Percentiles rank a stretch among this genome's conserved stretches.
Conservation (phyloP, 2,329 filamentous ascomycete species). For the Claviceps purpurea region DNA sequence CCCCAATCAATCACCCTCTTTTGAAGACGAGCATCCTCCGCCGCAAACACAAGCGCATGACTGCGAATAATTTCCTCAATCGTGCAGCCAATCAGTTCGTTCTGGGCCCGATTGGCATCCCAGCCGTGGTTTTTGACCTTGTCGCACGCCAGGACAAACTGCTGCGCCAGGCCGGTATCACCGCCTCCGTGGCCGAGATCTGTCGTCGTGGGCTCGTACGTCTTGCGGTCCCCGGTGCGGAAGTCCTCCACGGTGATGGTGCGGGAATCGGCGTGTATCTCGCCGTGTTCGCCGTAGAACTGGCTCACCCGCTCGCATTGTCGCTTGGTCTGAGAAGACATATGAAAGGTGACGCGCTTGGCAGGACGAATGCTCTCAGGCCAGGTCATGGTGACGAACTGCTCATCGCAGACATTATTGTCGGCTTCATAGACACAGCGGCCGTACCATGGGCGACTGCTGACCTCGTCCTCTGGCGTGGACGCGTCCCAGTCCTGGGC, state of each 20-base stretch:
- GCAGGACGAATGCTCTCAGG: constrained; percentile 53
- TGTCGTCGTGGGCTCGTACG: constrained; percentile 19
- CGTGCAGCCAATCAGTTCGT: constrained; percentile 63
- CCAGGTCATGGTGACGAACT: constrained; percentile 80
- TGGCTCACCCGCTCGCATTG: constrained; percentile 76
- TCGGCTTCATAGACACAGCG: constrained; percentile 90
- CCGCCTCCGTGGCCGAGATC: constrained; percentile 28
- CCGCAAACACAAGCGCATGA: constrained; percentile 87
- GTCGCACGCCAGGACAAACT: constrained; percentile 74
- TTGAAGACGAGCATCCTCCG: constrained; percentile 66
- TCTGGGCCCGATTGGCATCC: constrained; percentile 58
- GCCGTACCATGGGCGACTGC: constrained; percentile 63
- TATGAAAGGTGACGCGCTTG: constrained; percentile 84
- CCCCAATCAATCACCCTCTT: constrained; percentile 62
- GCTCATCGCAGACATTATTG: constrained; percentile 90
- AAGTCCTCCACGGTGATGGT: constrained; percentile 61
- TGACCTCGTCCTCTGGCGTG: constrained; percentile 33
- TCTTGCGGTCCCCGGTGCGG: constrained; percentile 20
- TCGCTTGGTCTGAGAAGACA: constrained; percentile 80
- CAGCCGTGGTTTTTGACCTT: constrained; percentile 60
- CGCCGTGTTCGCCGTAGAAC: constrained; percentile 76
- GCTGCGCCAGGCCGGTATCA: constrained; percentile 50
- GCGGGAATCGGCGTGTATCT: constrained; percentile 71
- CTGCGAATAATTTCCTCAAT: constrained; percentile 79
- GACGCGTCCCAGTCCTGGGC: constrained; percentile 39